Base-by-base conservation (phyloP, 345 rosid genomes). In the Turritis glabra region DNA sequence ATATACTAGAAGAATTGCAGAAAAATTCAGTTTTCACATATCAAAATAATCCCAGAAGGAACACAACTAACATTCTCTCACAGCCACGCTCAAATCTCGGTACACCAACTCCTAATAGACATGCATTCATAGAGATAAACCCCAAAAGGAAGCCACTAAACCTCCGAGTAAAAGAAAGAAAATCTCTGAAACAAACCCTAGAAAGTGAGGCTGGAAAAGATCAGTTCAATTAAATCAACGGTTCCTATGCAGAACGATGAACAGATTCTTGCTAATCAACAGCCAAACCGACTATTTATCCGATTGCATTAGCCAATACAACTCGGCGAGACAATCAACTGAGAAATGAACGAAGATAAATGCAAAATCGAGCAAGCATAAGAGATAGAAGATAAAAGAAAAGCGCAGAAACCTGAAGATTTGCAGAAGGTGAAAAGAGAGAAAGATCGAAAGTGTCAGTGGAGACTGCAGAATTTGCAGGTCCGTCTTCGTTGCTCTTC, bases 401-500 rank as follows among this genome's bases (percentile, higher is more conserved):
- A 27, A 40, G 41, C 21, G 30, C 5, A 40, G 58, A 51, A 71
- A 77, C 80, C 80, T 71, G 77, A 37, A 59, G 50, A 66, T 72
- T 27, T 72, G 18, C 22, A 56, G 40, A 65, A 40, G 41, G 68
- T 64, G 63, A 51, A 5, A 32, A 40, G 50, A 64, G 57, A 77
- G 69, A 64, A 58, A 58, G 77, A 77, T 77, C 73, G 33, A 65
- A 30, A 77, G 80, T 77, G 76, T 64, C 70, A 64, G 72, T 71
- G 72, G 62, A 77, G 68, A 55, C 81, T 72, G 68, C 38, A 57
- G 57, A 72, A 71, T 77, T 70, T 77, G 76, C 80, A 71, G 76
- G 80, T 71, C 57, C 80, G 77, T 71, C 80, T 71, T 77, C 80
- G 76, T 71, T 58, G 46, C 73, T 48, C 73, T 65, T 77, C 76